Base-by-base conservation (phyloP, 2,329 filamentous ascomycete species). In the Teratosphaeria epicoccoides region DNA sequence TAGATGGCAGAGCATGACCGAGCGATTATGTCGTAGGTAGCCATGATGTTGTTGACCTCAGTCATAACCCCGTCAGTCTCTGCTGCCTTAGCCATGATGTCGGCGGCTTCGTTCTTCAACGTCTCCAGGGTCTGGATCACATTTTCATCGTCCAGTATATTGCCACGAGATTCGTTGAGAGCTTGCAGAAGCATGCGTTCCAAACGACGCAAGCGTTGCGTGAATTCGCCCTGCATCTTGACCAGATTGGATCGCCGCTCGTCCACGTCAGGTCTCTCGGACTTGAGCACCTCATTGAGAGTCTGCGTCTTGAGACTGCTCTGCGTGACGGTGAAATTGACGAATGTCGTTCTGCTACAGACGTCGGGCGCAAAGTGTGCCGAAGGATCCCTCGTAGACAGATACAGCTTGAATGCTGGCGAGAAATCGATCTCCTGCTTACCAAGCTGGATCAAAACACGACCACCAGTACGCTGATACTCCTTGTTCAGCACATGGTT, bases 391-490 rank as follows among this genome's bases (percentile, higher is more conserved):
- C 91, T 80, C 1, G 94, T 98, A 0, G 91, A 96, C 37, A 98
- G 76, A 68, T 95, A 98, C 26, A 98, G 79, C 72, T 85, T 93
- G 78, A 98, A 98, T 0, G 90, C 83, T 1, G 93, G 91, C 48
- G 93, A 98, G 72, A 98, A 98, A 70, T 98, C 93, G 59, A 98
- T 98, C 71, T 98, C 90, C 70, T 98, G 94, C 71, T 93, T 96
- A 64, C 93, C 93, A 40, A 98, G 86, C 70, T 98, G 93, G 57
- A 98, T 98, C 49, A 98, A 82, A 45, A 97, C 91, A 79, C 93
- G 91, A 22, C 93, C 93, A 60, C 93, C 93, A 24, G 94, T 98
- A 74, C 90, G 94, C 71, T 98, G 94, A 70, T 98, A 98, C 67
- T 98, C 93, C 70, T 98, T 98, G 75, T 98, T 98, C 70, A 98